Percentiles rank a stretch among this genome's conserved stretches.
Conservation (phyloP, 257 asterid genomes). For the Solanum lycopersicoides region DNA sequence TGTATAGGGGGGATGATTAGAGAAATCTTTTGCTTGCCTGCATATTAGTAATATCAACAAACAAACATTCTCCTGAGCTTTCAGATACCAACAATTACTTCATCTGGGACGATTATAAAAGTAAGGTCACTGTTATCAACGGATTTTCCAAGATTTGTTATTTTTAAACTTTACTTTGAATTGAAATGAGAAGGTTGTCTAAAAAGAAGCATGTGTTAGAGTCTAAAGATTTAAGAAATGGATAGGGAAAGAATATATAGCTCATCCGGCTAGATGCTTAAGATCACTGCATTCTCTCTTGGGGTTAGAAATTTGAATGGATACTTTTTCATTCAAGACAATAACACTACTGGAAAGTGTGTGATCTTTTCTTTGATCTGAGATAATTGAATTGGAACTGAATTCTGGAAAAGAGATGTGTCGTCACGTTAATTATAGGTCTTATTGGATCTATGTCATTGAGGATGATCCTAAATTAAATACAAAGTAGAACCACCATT, state of each 20-base stretch:
- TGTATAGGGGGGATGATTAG: no score
- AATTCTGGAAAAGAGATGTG: no score
- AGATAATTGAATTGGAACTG: no score
- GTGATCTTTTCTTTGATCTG: slow-evolving; percentile 11
- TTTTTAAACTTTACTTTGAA: slow-evolving; percentile 3
- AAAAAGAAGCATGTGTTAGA: slow-evolving; percentile 39
- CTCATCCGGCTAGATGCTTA: slow-evolving; percentile 53
- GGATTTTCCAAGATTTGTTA: background rate
- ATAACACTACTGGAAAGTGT: slow-evolving; percentile 47
- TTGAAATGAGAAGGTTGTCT: slow-evolving; percentile 62
- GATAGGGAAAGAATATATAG: slow-evolving; percentile 43
- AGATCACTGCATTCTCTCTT: slow-evolving; percentile 1
- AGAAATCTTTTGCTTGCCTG: no score
- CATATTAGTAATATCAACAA: no score
- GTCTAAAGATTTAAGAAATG: slow-evolving; percentile 51
- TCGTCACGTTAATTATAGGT: no score
- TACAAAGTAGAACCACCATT: no score
- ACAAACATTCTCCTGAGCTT: no score
- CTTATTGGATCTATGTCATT: no score
- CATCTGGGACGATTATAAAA: slow-evolving; percentile 54
- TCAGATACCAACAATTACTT: slow-evolving; percentile 39
- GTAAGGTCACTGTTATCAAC: slow-evolving; percentile 44
- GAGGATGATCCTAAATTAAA: no score
- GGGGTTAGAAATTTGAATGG: slow-evolving; percentile 44
- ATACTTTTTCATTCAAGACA: slow-evolving; percentile 21